phyloP scores from a whole-genome alignment of 2,329 filamentous ascomycete genomes.

The Epichloe elymi region DNA sequence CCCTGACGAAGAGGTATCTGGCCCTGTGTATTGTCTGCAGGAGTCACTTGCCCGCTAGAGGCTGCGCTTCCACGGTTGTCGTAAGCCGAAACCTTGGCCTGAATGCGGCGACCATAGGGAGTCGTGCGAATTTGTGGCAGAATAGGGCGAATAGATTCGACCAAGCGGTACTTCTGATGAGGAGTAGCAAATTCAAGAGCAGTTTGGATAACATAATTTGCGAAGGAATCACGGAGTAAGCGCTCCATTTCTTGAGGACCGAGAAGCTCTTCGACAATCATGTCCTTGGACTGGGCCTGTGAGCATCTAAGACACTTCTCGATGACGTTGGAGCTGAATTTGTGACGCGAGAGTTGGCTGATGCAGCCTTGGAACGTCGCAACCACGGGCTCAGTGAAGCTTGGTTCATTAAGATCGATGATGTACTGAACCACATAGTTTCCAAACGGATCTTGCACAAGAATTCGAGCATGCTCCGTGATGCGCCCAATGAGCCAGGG shows the following conservation, averaged over 20 bases:
- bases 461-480: constrained; percentile 70
- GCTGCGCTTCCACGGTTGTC: constrained; percentile 33
- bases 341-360: constrained; percentile 72
- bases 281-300: constrained; percentile 57
- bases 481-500: constrained; percentile 75
- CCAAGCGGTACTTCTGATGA: constrained; percentile 58
- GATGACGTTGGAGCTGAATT: constrained; percentile 98
- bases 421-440: constrained; percentile 99
- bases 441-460: constrained; percentile 94
- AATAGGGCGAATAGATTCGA: constrained; percentile 76
- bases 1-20: constrained; percentile 37
- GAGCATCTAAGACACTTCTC: constrained; percentile 91
- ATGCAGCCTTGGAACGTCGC: constrained; percentile 63
- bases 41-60: constrained; percentile 37
- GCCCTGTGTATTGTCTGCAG: constrained; percentile 38
- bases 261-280: constrained; percentile 75
- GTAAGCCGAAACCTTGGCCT: constrained; percentile 65
- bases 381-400: constrained; percentile 82
- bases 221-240: constrained; percentile 81
- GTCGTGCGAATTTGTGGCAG: constrained; percentile 77
- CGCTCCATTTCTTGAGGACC: constrained; percentile 66
- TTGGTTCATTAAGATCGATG: constrained; percentile 76
- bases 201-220: constrained; percentile 97
- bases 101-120: constrained; percentile 86
- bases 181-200: constrained; percentile 75